Evolutionary conservation across 2,329 filamentous ascomycete genomes (phyloP).

Genomic region (Zymoseptoria pseudotritici): DNA sequence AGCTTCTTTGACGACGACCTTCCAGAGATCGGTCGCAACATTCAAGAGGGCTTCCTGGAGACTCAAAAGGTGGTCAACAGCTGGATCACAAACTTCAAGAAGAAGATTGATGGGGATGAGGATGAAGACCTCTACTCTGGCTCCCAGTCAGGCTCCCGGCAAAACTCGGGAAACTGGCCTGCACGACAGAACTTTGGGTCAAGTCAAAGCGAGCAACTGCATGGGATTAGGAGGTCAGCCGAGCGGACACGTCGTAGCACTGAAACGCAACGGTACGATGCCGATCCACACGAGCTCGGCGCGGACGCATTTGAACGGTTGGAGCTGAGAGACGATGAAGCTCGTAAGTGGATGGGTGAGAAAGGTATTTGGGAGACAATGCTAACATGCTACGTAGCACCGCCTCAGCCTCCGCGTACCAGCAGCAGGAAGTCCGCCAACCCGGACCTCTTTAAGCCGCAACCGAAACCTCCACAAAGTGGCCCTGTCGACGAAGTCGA

Average conservation of each 20-base stretch:
- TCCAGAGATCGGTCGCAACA: constrained; percentile 83
- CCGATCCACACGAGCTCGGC: constrained; percentile 79
- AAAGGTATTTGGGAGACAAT: not conserved
- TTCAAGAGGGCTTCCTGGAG: constrained; percentile 89
- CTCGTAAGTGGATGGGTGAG: constrained; percentile 28
- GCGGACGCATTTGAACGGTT: constrained; percentile 71
- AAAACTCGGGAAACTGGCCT: constrained; percentile 24
- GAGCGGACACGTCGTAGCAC: constrained; percentile 54
- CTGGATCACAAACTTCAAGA: constrained; percentile 87
- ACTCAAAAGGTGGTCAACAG: constrained; percentile 88
- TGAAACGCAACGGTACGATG: constrained; percentile 88
- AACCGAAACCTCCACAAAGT: constrained; percentile 47
- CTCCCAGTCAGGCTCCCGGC: constrained; percentile 19
- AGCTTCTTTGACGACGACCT: constrained; percentile 96
- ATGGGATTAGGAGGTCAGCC: constrained; percentile 30
- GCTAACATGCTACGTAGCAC: constrained; percentile 36
- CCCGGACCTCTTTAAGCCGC: constrained; percentile 71
- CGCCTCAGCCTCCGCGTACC: constrained; percentile 41
- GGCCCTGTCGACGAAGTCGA: constrained; percentile 73
- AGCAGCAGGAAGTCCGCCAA: constrained; percentile 64
- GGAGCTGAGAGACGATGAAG: constrained; percentile 55
- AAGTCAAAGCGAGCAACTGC: constrained; percentile 33
- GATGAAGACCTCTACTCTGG: constrained; percentile 48
- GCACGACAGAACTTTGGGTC: constrained; percentile 31
- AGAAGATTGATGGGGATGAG: constrained; percentile 82